Base-by-base conservation (phyloP, 1,284 basidiomycete species). In the Ganoderma meredithae region DNA sequence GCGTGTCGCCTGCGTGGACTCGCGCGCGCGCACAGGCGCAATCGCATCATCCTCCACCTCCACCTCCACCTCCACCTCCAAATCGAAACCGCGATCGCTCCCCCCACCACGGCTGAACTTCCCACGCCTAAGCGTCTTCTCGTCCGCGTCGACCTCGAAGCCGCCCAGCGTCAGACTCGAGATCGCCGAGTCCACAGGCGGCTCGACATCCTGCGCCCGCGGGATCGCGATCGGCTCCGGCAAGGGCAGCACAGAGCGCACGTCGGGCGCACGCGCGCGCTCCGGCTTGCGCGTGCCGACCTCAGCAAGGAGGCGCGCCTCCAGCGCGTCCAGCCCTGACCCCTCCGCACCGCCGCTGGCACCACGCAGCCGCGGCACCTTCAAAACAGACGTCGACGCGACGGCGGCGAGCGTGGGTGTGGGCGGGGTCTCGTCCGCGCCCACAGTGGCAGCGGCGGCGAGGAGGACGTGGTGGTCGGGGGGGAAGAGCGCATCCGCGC, bases 91-190 rank as follows among this genome's bases (percentile, higher is more conserved):
- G 41, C 73, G 71, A 52, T 77, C 76, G 62, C 78, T 76, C 69
- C 76, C 75, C 19, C 73, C 74, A 31, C 76, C 62, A 36, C 68
- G 73, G 52, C 74, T 78, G 47, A 49, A 72, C 65, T 70, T 75
- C 69, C 69, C 73, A 66, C 65, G 44, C 62, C 63, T 68, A 1
- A 74, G 69, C 56, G 75, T 74, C 64, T 68, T 72, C 66, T 72
- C 76, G 27, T 79, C 77, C 43, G 66, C 72, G 12, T 68, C 64
- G 27, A 67, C 31, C 58, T 68, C 71, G 1, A 72, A 33, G 63
- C 87, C 87, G 2, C 88, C 88, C n/a, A 93, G 82, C 15, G 90
- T 90, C 71, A 93, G 77, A 74, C 91, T 93, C 52, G 91, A 92
- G 61, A 92, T 93, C 33, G 89, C 91, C 59, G 88, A 90, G 73